Evolutionary conservation across 305 asterid genomes (phyloP), one percentile per base, ranked within the genome.

Genomic region (Caryopteris hybrid): DNA sequence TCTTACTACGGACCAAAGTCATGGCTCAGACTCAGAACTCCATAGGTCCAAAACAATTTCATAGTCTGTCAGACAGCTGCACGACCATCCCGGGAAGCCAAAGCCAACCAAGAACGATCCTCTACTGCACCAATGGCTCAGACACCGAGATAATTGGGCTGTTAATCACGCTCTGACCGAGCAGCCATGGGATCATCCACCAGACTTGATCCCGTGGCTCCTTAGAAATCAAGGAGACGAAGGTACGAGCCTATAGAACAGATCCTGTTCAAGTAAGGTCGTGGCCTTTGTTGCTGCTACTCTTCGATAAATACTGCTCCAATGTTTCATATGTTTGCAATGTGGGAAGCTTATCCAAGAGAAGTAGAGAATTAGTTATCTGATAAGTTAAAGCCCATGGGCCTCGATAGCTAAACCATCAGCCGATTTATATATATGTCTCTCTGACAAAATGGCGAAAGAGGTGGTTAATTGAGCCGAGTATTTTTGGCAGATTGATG

Each of bases 91-190:
- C 6, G 16, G 34, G 4, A 2, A 21, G 34, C 34, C 34, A 8
- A 9, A 8, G 7, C 56, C 2, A 21, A 3, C 33, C 16, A 21
- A 13, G 57, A 51, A 21, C 57, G 57, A 51, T 21, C 57, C 34
- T 51, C 60, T 27, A 54, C 60, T 54, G 60, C 60, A 53, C 60
- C 60, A 25, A 0, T 1, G 39, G 39, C 39, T 25, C 60, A 9
- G 21, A 1, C 0, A n/a, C 17, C 39, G 6, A 21, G 27, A 3
- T 41, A 39, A 1, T 1, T 18, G 18, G 45, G 62, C 62, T 16
- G 62, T 56, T 56, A 56, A 56, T 56, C 62, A 56, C 25, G 62
- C 62, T 56, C 62, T 31, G 41, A 2, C n/a, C 45, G 43, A 54
- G 60, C 60, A 54, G 60, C 12, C 57, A 22, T 51, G 33, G 57